A percentile compares a stretch with the other conserved stretches of the same genome.
These are phyloP conservation scores for Ceratocystis ficicola DNA, from an alignment of 2,329 filamentous ascomycete species.

Conservation along the genomic window DNA sequence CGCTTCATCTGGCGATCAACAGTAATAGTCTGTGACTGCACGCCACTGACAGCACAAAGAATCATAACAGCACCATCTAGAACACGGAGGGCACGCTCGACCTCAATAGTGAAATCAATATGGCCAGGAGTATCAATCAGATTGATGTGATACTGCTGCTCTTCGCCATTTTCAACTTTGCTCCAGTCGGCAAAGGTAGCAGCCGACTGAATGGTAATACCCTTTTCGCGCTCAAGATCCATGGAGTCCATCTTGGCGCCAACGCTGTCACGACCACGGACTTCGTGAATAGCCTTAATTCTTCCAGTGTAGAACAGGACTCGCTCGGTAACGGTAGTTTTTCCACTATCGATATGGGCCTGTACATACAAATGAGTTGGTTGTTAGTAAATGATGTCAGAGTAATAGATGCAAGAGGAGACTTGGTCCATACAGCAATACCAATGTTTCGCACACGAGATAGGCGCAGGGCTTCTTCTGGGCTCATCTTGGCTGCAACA, in stretches of 20 bases:
- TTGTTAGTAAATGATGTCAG: slow-evolving; percentile 11
- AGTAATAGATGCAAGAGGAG: not conserved
- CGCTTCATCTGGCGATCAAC: slow-evolving; percentile 98
- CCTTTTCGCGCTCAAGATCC: slow-evolving; percentile 86
- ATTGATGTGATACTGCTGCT: slow-evolving; percentile 93
- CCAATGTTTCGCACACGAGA: slow-evolving; percentile 88
- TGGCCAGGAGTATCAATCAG: slow-evolving; percentile 97
- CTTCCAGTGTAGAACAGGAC: slow-evolving; percentile 96
- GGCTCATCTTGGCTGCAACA: slow-evolving; percentile 67
- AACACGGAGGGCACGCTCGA: slow-evolving; percentile 87
- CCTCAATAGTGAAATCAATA: slow-evolving; percentile 98
- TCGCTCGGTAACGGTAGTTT: slow-evolving; percentile 91
- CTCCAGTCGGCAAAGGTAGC: slow-evolving; percentile 97
- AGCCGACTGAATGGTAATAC: slow-evolving; percentile 96
- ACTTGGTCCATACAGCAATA: slow-evolving; percentile 59
- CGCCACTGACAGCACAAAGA: slow-evolving; percentile 89
- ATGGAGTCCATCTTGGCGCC: slow-evolving; percentile 99
- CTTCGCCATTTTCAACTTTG: slow-evolving; percentile 70
- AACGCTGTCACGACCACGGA: slow-evolving; percentile 84
- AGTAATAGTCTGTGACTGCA: slow-evolving; percentile 95
- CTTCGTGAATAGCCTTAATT: slow-evolving; percentile 94
- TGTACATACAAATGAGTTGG: slow-evolving; percentile 28
- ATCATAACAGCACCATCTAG: slow-evolving; percentile 98
- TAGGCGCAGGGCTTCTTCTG: slow-evolving; percentile 65
- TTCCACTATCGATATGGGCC: slow-evolving; percentile 97